Evolutionary conservation across 208 protist genomes (phyloP), one percentile per base, ranked within the genome.

Genomic region (Crithidia brevicula): DNA sequence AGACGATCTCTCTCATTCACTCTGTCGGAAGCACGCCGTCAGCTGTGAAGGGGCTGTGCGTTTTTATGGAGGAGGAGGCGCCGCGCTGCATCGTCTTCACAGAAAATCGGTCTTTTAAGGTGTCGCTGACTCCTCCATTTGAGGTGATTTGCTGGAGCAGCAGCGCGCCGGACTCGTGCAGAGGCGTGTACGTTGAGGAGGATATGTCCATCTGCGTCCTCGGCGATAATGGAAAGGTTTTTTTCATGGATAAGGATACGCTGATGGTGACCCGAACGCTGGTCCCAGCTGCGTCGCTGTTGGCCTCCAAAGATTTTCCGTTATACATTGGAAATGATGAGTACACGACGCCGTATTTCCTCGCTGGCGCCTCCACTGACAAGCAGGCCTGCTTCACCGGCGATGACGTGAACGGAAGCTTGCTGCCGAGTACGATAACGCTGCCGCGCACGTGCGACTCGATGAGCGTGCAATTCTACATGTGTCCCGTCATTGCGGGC

Each of bases 401-500:
- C 6, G 49, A 73, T 28, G 33, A 67, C 22, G 74, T 89, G 40
- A 77, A 72, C 20, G 87, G 91, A 4, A 57, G 9, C 8, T 27
- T 91, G 18, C 62, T 82, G 23, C 81, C 84, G 30, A 58, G 43
- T 54, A 63, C 60, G 0, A 49, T 92, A 9, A 20, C 63, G 9
- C 72, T 96, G 42, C 85, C 87, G 23, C 74, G 81, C 2, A 74
- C 50, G n/a, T 84, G 78, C 18, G 76, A 91, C 27, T 89, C 86
- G n/a, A 33, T 92, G 34, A 91, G 83, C 49, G 67, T 96, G 34
- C 91, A 93, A 61, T 92, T 96, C 64, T 88, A 79, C 63, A 54
- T 93, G 11, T 87, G 63, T 45, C 72, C 78, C n/a, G 34, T 74
- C 28, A 49, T 79, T 46, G 65, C 62, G 4, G 59, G 77, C 27